Base-by-base conservation (phyloP, 352 stramenopile genomes). In the Phytophthora sp. region DNA sequence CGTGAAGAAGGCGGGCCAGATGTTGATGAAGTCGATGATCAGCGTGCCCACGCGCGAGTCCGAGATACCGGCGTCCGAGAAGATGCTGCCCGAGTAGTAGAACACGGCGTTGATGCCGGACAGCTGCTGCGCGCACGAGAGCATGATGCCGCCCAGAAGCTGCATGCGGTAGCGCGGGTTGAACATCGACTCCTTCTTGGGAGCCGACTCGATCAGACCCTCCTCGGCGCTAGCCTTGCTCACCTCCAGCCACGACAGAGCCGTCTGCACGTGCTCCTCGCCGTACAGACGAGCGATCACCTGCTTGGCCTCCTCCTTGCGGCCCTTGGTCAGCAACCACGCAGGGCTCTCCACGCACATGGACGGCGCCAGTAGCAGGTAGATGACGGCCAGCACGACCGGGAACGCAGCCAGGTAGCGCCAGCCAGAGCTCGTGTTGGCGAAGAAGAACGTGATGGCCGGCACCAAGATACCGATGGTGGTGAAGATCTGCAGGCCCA, bases 211-310 rank as follows among this genome's bases (percentile, higher is more conserved):
- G n/a, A n/a, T 6, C 38, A 53, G 27, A 8, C 21, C 28, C 18
- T 55, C 58, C 26, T 53, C 28, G 17, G 12, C 9, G 45, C 20
- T 42, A 30, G 23, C 43, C 23, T 63, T 12, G 34, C 32, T 35
- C 24, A 30, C 34, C n/a, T n/a, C n/a, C n/a, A n/a, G n/a, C n/a
- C n/a, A n/a, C n/a, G n/a, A n/a, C n/a, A n/a, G n/a, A n/a, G 63
- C 63, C 1, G 24, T 34, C 13, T 23, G 27, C 11, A 67, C 50
- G 38, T 73, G 31, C 38, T 73, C 56, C n/a, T 58, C 32, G 32
- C 64, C 64, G 39, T 66, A 73, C 30, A 73, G 46, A 35, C 51
- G 45, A 34, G 43, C 44, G 42, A 73, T 34, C 42, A 54, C 56
- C 7, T 35, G n/a, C 41, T 67, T 31, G 4, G 68, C 62, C 20